Evolutionary conservation across 1,284 basidiomycete genomes (phyloP).

Genomic region (Volvariella surrecta): DNA sequence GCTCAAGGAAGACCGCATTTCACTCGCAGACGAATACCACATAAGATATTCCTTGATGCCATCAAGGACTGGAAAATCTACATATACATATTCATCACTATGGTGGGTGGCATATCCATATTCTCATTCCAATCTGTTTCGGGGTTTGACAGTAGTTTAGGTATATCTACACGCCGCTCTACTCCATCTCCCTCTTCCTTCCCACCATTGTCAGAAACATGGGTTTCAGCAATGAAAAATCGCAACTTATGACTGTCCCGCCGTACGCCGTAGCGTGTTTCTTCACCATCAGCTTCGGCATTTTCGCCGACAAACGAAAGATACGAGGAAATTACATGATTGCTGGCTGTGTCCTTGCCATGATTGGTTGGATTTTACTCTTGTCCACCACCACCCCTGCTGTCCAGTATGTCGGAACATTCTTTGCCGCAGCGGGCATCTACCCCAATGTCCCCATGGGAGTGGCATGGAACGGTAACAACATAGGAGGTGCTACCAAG

Average conservation of each 20-base stretch:
- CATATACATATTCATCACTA: conserved; percentile 21
- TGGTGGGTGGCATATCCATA: conserved; percentile 22
- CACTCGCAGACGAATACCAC: conserved; percentile 19
- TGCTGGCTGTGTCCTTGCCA: conserved; percentile 17
- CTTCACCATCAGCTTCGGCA: conserved; percentile 19
- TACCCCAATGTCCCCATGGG: conserved; percentile 25
- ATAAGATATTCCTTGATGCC: conserved; percentile 17
- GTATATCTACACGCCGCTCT: conserved; percentile 25
- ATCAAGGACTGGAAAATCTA: conserved; percentile 23
- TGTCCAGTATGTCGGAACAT: conserved; percentile 25
- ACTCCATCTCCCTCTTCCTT: conserved; percentile 28
- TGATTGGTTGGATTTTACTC: conserved; percentile 23
- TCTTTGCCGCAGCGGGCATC: conserved; percentile 24
- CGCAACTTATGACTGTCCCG: conserved; percentile 26
- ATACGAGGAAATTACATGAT: conserved; percentile 24
- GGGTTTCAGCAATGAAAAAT: conserved; percentile 20
- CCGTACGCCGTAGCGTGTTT: conserved; percentile 23
- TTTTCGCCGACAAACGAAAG: conserved; percentile 20
- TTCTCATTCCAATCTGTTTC: conserved; percentile 13
- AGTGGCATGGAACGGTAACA: conserved; percentile 31
- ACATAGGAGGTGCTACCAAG: conserved; percentile 33
- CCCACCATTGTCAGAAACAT: conserved; percentile 28
- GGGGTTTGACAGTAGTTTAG: background rate
- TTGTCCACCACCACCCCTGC: conserved; percentile 20
- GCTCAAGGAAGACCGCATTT: conserved; percentile 17